Evolutionary conservation across 1,139 yeast genomes (phyloP), one percentile per base, ranked within the genome.

Genomic region (Pichia sp.): DNA sequence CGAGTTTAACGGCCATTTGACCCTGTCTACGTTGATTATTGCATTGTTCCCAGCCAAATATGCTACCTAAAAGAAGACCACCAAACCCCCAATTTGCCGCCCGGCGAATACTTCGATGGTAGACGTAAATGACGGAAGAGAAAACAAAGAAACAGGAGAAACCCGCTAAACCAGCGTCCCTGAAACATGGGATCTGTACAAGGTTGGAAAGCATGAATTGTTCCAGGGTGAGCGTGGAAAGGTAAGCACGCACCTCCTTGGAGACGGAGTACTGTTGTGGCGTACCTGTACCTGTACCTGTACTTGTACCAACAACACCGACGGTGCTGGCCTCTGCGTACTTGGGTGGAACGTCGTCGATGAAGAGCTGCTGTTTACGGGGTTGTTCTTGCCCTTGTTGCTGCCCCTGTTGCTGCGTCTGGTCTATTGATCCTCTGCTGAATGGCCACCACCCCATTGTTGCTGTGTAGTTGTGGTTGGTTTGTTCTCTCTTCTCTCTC

Each of bases 41-140:
- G 56, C 97, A 88, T 58, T 85, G 94, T 57, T 88, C 96, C 95
- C 96, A 88, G 1, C 94, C 85, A 25, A 84, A 78, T 1, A 83
- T 68, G 35, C 85, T 77, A 1, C 96, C 96, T 25, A 86, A 58
- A 43, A 84, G 61, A 47, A 87, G 74, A 4, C 94, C 94, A 30
- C 85, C 83, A 34, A 84, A 68, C 6, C 80, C 79, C 96, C 96
- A 88, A 56, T 87, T 84, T 22, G 76, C 63, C 1, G 93, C 77
- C 44, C 72, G 69, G 7, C 64, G 54, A 1, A 79, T 66, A 27
- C 78, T 72, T 49, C 80, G 77, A 48, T 82, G 84, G 37, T 82
- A 74, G 26, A 79, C 53, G 42, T 80, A 76, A 37, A 88, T 74
- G 26, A 85, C 83, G 0, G 79, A 71, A 0, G 88, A 84, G 26